Evolutionary conservation across 2,329 filamentous ascomycete genomes (phyloP).

Genomic region (Arachnomyces sp.): DNA sequence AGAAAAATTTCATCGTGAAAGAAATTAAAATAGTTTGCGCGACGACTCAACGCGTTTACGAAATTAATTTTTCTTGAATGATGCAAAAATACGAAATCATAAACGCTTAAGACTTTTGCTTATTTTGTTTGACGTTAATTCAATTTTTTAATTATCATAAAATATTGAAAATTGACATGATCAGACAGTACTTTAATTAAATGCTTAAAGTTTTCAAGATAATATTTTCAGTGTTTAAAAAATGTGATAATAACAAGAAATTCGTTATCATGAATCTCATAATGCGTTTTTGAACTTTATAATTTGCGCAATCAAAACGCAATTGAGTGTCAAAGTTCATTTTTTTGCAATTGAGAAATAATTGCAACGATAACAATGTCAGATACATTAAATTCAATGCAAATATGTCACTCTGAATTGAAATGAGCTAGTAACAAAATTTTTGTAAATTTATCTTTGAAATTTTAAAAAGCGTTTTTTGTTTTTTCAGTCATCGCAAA

Average conservation of each 20-base stretch:
- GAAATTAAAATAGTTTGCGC: background rate
- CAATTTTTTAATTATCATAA: no score
- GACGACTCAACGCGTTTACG: background rate
- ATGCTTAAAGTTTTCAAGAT: slow-evolving; percentile 9
- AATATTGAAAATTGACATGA: no score
- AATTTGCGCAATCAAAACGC: slow-evolving; percentile 1
- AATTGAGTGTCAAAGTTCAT: slow-evolving; percentile 14
- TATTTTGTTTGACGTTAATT: no score
- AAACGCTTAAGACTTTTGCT: no score
- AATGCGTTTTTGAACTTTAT: slow-evolving; percentile 9
- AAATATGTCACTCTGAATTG: slow-evolving; percentile 9
- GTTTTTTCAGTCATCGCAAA: slow-evolving; percentile 7
- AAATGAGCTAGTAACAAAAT: slow-evolving; percentile 15
- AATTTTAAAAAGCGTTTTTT: slow-evolving; percentile 8
- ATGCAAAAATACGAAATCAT: background rate
- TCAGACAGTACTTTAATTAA: no score
- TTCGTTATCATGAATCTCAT: slow-evolving; percentile 26
- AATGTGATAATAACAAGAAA: slow-evolving; percentile 20
- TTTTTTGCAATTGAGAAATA: slow-evolving; percentile 14
- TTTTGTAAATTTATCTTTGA: slow-evolving; percentile 14
- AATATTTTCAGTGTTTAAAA: slow-evolving; percentile 17
- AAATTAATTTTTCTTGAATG: slow-evolving; percentile 4
- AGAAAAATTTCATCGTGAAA: background rate
- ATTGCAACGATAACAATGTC: slow-evolving; percentile 10
- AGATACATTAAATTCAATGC: slow-evolving; percentile 19